phyloP scores from a whole-genome alignment of 495 filamentous ascomycete genomes.

The Aspergillus diversus region DNA sequence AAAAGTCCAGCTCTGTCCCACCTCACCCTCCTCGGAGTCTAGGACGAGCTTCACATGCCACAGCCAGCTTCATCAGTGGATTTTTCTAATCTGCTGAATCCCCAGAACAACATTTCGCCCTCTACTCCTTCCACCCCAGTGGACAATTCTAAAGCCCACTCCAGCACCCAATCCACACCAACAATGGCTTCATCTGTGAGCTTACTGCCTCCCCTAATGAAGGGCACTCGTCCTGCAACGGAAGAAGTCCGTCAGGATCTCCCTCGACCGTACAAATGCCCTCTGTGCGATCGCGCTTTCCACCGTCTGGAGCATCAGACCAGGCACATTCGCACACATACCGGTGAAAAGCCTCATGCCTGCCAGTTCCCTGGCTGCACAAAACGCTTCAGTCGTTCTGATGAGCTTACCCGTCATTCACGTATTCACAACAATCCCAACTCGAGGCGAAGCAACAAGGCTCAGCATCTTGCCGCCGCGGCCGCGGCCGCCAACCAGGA shows the following conservation, averaged over 20 bases:
- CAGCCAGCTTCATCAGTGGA: slow-evolving; percentile 70
- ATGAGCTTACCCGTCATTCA: slow-evolving; percentile 95
- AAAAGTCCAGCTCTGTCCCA: slow-evolving; percentile 31
- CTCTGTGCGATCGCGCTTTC: slow-evolving; percentile 97
- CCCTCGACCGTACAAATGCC: slow-evolving; percentile 96
- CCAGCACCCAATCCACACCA: slow-evolving; percentile 43
- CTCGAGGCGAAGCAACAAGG: slow-evolving; percentile 90
- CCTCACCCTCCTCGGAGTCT: slow-evolving; percentile 22
- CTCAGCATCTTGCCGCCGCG: slow-evolving; percentile 63
- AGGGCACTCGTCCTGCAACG: slow-evolving; percentile 64
- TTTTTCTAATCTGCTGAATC: slow-evolving; percentile 80
- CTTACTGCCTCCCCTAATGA: slow-evolving; percentile 66
- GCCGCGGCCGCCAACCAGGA: slow-evolving; percentile 56
- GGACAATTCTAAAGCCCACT: slow-evolving; percentile 20
- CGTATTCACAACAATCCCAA: slow-evolving; percentile 99
- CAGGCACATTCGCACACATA: slow-evolving; percentile 95
- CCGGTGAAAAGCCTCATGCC: slow-evolving; percentile 96
- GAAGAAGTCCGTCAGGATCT: slow-evolving; percentile 73
- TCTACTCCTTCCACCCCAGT: slow-evolving; percentile 32
- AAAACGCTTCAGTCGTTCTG: slow-evolving; percentile 95
- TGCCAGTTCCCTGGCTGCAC: slow-evolving; percentile 95
- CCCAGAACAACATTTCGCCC: slow-evolving; percentile 44
- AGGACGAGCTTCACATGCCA: slow-evolving; percentile 66
- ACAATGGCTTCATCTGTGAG: slow-evolving; percentile 72
- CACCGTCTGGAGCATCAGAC: slow-evolving; percentile 98